phyloP scores from a whole-genome alignment of 805 yeast species.

The Wickerhamiella shivajii region DNA sequence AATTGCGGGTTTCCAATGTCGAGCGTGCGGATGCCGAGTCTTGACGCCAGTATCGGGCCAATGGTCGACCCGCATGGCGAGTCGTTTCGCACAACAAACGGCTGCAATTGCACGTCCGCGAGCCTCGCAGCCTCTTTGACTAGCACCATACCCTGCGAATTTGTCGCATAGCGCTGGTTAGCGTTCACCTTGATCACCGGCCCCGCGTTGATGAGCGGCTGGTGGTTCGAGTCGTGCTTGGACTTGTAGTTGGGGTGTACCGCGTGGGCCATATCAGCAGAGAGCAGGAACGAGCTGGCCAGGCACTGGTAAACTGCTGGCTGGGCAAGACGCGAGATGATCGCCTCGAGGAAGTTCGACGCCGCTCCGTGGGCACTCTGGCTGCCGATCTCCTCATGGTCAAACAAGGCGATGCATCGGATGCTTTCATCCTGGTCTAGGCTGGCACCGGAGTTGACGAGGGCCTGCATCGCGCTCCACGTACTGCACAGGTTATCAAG shows the following conservation, averaged over 20 bases:
- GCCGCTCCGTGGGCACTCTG: constrained; percentile 93
- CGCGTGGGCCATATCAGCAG: constrained; percentile 96
- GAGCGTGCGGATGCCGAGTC: constrained; percentile 71
- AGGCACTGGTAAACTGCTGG: constrained; percentile 22
- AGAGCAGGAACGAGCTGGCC: constrained; percentile 63
- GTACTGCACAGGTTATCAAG: constrained; percentile 84
- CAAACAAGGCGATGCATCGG: constrained; percentile 69
- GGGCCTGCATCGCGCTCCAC: constrained; percentile 59
- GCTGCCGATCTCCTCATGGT: constrained; percentile 94
- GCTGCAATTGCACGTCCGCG: constrained; percentile 68
- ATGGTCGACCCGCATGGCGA: constrained; percentile 94
- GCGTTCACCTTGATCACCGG: constrained; percentile 92
- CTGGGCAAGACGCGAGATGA: constrained; percentile 51
- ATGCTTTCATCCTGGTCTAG: constrained; percentile 32
- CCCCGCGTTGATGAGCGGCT: constrained; percentile 72
- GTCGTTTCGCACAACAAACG: constrained; percentile 86
- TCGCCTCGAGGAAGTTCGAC: constrained; percentile 74
- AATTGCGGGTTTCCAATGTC: constrained; percentile 87
- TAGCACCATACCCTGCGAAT: constrained; percentile 75
- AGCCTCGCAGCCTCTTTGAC: constrained; percentile 54
- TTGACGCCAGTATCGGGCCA: constrained; percentile 84
- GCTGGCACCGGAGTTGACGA: constrained; percentile 36
- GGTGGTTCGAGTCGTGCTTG: constrained; percentile 62
- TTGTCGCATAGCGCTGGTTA: constrained; percentile 89
- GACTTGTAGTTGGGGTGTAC: constrained; percentile 82